Base-by-base conservation (phyloP, 2,329 filamentous ascomycete genomes). In the Byssothecium circinans region DNA sequence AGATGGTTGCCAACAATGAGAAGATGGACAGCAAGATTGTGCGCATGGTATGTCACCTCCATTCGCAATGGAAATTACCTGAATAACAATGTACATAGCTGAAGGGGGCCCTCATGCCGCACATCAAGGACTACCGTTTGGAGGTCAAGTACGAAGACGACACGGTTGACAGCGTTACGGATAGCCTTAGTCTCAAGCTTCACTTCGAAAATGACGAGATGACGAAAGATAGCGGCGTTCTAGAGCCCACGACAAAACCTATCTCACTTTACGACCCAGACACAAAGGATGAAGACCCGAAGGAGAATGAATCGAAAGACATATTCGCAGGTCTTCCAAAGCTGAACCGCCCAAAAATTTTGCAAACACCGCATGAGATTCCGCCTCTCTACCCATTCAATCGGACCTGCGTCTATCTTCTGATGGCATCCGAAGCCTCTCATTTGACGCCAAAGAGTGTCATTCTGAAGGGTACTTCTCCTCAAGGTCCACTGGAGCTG, bases 1-100 rank as follows among this genome's bases (percentile, higher is more conserved):
- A 89, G 62, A 76, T 78, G 1, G 84, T 88, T 0, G 74, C 74
- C 1, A 69, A 80, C 7, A 70, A 78, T 1, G 86, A 89, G 64
- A 82, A 84, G 59, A 79, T 88, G 61, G 81, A 86, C 56, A 78
- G 73, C 53, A 86, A 86, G 62, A 77, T 89, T 2, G 76, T 89
- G 2, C 79, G 86, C 3, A 89, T 89, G 86, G 45, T 47, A 38
- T 11, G 45, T 34, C 32, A 11, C 22, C 2, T 20, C 8, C n/a
- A 30, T 25, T 30, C 12, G n/a, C 32, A 17, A 33, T 33, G 10
- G 7, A 3, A 19, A 18, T 30, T 25, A 12, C 2, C 19, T 3
- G 20, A 25, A 33, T 34, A 29, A 42, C 17, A 18, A 3, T 19
- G 18, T 15, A 15, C 20, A 11, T 23, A 47, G 45, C 74, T 89